Base-by-base conservation (phyloP, 164 flowering plant genomes). In the Aristolochia californica region DNA sequence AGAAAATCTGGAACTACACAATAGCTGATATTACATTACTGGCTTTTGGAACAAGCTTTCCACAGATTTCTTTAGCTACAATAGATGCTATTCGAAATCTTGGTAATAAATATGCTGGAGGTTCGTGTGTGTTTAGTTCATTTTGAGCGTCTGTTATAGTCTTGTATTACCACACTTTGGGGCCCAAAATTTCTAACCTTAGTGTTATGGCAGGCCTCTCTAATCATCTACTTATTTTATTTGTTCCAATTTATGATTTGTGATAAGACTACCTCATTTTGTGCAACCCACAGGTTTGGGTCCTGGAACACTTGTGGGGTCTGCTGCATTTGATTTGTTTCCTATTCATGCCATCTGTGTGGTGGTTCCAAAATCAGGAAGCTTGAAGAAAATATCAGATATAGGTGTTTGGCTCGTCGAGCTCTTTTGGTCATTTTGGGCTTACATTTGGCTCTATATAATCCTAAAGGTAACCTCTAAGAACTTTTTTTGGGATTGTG, bases 361-460 rank as follows among this genome's bases (percentile, higher is more conserved):
- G 51, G 73, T 88, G n/a, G 93, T 86, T 63, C 93, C 96, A 13
- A 91, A 82, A 72, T 90, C 82, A 51, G 98, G 90, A 66, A 79
- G 81, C 62, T 55, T 83, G 69, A 88, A 91, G 68, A 88, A 84
- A 72, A 91, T 91, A 69, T 75, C 96, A 56, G 96, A 88, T 70
- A 11, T 91, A 50, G 98, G 98, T 58, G 96, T 91, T 45, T 88
- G 98, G 96, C 78, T 91, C 17, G 88, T 91, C 22, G 95, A 88
- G 78, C 88, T 91, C 56, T 77, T 83, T 76, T 91, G 98, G 95
- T 91, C 98, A 53, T 91, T 91, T 66, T 91, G 98, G 96, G 96
- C 96, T 55, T 91, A 88, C 66, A 64, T 83, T 51, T 91, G 98
- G 96, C 75, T 91, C 10, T 91, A 91, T 66, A 88, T 88, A 57